These are phyloP conservation scores for Fusarium chuoi DNA, from an alignment of 2,329 filamentous ascomycete species.

Conservation along the genomic window DNA sequence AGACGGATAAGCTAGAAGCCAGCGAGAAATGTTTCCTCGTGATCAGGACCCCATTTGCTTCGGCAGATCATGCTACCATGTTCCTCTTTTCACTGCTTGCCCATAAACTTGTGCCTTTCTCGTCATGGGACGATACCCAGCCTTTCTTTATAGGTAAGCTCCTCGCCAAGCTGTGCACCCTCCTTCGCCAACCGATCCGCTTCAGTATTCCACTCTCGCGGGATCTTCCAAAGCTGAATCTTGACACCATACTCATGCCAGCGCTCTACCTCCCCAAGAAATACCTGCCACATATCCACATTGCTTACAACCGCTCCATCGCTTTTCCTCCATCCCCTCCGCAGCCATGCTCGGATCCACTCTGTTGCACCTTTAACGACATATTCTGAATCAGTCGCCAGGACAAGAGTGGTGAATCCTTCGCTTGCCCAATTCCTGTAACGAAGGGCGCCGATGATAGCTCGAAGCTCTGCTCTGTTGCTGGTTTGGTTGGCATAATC, in stretches of 20 bases:
- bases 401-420: slow-evolving; percentile 49
- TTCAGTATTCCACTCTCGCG: slow-evolving; percentile 53
- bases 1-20: not conserved
- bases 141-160: not conserved
- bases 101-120: not conserved
- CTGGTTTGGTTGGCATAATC: slow-evolving; percentile 53
- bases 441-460: slow-evolving; percentile 14
- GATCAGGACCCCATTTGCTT: not conserved
- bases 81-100: not conserved
- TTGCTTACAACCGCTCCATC: slow-evolving; percentile 56
- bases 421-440: slow-evolving; percentile 44
- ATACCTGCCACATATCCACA: slow-evolving; percentile 61
- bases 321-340: slow-evolving; percentile 56
- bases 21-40: not conserved
- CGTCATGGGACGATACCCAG: not conserved
- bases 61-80: not conserved
- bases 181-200: slow-evolving; percentile 55
- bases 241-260: slow-evolving; percentile 43
- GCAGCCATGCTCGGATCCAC: slow-evolving; percentile 29
- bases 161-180: slow-evolving; percentile 28
- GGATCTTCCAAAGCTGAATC: slow-evolving; percentile 61
- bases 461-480: slow-evolving; percentile 48
- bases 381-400: slow-evolving; percentile 44
- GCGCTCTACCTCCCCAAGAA: slow-evolving; percentile 55
- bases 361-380: slow-evolving; percentile 21